Evolutionary conservation across 495 filamentous ascomycete genomes (phyloP).

Genomic region (Thermochaetoides thermophila): DNA sequence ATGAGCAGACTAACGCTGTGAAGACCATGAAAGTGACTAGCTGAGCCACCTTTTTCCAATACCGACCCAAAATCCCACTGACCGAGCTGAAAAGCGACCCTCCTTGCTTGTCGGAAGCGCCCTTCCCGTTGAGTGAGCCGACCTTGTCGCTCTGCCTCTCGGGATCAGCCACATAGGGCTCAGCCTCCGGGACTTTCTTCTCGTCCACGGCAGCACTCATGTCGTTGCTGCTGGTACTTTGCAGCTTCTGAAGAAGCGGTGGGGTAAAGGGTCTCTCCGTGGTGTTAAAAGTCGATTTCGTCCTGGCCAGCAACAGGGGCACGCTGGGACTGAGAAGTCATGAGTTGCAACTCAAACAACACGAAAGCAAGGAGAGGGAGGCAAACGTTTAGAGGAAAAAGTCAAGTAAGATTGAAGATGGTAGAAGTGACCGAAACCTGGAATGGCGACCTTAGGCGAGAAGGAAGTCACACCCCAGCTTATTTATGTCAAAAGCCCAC

Average conservation of each 20-base stretch:
- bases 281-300: conserved; percentile 6
- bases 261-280: not conserved
- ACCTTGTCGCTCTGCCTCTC: conserved; percentile 16
- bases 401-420: too few species aligned
- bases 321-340: too few species aligned
- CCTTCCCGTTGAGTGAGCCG: conserved; percentile 9
- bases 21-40: conserved; percentile 7
- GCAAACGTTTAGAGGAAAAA: too few species aligned
- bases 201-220: conserved; percentile 1
- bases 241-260: not conserved
- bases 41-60: conserved; percentile 9
- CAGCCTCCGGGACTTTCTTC: conserved; percentile 4
- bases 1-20: conserved; percentile 12
- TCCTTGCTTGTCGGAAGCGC: not conserved
- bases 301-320: conserved; percentile 1
- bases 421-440: too few species aligned
- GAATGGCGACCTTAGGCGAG: too few species aligned
- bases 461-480: too few species aligned
- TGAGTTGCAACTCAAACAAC: too few species aligned
- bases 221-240: conserved; percentile 4
- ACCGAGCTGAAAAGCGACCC: not conserved
- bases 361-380: too few species aligned
- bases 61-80: conserved; percentile 1
- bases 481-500: too few species aligned
- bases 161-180: conserved; percentile 10